phyloP scores from a whole-genome alignment of 495 filamentous ascomycete species.

The Melanomma pulvis-pyrius region DNA sequence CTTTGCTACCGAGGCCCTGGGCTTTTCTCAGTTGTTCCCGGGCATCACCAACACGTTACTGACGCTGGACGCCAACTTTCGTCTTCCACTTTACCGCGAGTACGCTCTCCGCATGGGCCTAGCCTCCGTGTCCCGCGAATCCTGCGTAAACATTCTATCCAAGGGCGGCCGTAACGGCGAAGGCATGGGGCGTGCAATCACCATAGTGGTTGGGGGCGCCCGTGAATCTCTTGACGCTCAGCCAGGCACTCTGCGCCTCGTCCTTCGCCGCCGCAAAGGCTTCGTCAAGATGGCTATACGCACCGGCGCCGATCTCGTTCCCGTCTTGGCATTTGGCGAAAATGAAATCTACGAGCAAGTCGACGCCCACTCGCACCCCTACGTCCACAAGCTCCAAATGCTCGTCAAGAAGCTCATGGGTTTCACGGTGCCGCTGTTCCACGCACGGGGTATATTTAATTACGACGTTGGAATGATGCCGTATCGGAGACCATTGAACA shows the following conservation, averaged over 20 bases:
- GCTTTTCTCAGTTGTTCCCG: slow-evolving; percentile 87
- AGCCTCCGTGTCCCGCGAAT: slow-evolving; percentile 85
- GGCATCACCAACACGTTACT: slow-evolving; percentile 94
- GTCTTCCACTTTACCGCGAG: slow-evolving; percentile 90
- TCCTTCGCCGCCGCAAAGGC: slow-evolving; percentile 81
- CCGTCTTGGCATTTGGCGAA: slow-evolving; percentile 89
- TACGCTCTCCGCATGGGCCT: slow-evolving; percentile 86
- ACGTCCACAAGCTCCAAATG: slow-evolving; percentile 76
- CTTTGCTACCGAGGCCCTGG: slow-evolving; percentile 87
- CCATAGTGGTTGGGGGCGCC: slow-evolving; percentile 92
- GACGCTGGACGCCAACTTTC: slow-evolving; percentile 92
- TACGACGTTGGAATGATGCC: slow-evolving; percentile 97
- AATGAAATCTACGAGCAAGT: slow-evolving; percentile 95
- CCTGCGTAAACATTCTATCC: slow-evolving; percentile 81
- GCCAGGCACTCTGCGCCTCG: slow-evolving; percentile 71
- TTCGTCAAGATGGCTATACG: slow-evolving; percentile 92
- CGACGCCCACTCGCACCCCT: slow-evolving; percentile 66
- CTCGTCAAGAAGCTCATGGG: slow-evolving; percentile 78
- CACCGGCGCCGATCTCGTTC: slow-evolving; percentile 87
- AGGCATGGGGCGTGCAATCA: slow-evolving; percentile 95
- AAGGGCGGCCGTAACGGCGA: slow-evolving; percentile 75
- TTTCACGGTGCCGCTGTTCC: slow-evolving; percentile 91
- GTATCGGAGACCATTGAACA: slow-evolving; percentile 81
- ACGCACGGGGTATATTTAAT: slow-evolving; percentile 92
- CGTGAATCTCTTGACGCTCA: slow-evolving; percentile 86